A percentile compares a stretch with the other conserved stretches of the same genome.
Conservation (phyloP, 768 basidiomycete genomes). For the Tulasnella sp. region DNA sequence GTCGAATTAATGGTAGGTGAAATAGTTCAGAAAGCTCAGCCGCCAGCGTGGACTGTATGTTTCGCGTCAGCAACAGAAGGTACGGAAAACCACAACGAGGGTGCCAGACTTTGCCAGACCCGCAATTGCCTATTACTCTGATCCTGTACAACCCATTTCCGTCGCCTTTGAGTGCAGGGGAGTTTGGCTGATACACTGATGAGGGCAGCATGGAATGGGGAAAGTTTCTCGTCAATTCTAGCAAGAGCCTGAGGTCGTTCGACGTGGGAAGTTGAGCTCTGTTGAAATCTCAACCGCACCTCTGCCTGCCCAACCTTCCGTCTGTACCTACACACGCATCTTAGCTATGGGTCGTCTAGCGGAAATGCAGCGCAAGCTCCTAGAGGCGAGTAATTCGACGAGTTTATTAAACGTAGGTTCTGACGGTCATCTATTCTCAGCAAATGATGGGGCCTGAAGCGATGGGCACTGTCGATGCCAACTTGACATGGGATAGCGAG, state of each 20-base stretch:
- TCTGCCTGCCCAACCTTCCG: neutral
- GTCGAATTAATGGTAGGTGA: neutral
- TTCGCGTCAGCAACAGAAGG: neutral
- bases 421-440: constrained; percentile 41
- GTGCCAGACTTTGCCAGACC: constrained; percentile 10
- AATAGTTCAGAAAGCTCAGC: neutral
- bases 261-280: neutral
- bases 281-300: neutral
- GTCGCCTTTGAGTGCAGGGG: neutral
- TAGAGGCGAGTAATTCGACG: constrained; percentile 43
- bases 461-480: constrained; percentile 91
- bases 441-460: constrained; percentile 99
- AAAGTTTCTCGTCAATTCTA: neutral
- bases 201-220: neutral
- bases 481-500: constrained; percentile 90
- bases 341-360: constrained; percentile 81
- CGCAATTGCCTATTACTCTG: constrained; percentile 3
- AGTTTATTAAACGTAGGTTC: constrained; percentile 30
- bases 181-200: neutral
- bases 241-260: neutral
- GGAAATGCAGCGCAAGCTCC: constrained; percentile 96
- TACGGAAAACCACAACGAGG: neutral
- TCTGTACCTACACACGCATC: neutral
- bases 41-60: neutral
- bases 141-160: neutral